These are phyloP conservation scores for Hypocreales sp. DNA, from an alignment of 2,329 filamentous ascomycete genomes.

Conservation along the genomic window DNA sequence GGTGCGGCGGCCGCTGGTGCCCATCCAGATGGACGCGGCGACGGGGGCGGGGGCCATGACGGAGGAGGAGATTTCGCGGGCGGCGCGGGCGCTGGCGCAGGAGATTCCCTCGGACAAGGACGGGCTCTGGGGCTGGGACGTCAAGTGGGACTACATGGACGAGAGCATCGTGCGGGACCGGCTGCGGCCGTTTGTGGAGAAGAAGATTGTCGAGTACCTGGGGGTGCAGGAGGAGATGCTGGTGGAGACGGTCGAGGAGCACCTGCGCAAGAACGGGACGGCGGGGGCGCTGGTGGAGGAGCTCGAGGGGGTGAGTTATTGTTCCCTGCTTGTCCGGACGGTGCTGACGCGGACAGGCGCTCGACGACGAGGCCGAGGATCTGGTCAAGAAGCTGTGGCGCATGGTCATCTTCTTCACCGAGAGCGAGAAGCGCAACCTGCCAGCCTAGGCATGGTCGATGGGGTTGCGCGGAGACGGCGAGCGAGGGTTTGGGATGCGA, in stretches of 20 bases:
- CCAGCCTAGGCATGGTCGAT: no score
- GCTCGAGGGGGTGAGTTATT: conserved; percentile 56
- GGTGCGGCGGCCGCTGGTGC: conserved; percentile 60
- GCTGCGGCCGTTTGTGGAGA: conserved; percentile 86
- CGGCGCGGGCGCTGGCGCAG: conserved; percentile 65
- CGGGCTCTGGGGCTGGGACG: conserved; percentile 79
- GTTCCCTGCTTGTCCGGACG: neutral
- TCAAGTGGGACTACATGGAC: conserved; percentile 87
- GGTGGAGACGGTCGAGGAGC: conserved; percentile 82
- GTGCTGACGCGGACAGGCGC: conserved; percentile 38
- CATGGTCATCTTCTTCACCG: conserved; percentile 96
- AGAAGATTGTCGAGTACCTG: conserved; percentile 94
- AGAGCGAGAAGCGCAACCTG: conserved; percentile 81
- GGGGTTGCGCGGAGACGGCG: neutral
- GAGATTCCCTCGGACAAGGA: conserved; percentile 82
- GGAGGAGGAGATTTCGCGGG: conserved; percentile 75
- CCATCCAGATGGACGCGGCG: conserved; percentile 65
- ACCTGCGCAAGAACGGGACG: conserved; percentile 58
- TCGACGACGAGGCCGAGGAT: conserved; percentile 89
- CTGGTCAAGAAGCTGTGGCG: conserved; percentile 95
- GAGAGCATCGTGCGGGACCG: conserved; percentile 69
- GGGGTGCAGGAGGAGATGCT: conserved; percentile 94
- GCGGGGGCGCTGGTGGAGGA: conserved; percentile 75
- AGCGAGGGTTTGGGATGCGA: no score
- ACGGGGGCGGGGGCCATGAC: conserved; percentile 49